Percentiles rank a stretch among this genome's conserved stretches.
Conservation (phyloP, 257 asterid genomes). For the Parsonsia alboflavescens region DNA sequence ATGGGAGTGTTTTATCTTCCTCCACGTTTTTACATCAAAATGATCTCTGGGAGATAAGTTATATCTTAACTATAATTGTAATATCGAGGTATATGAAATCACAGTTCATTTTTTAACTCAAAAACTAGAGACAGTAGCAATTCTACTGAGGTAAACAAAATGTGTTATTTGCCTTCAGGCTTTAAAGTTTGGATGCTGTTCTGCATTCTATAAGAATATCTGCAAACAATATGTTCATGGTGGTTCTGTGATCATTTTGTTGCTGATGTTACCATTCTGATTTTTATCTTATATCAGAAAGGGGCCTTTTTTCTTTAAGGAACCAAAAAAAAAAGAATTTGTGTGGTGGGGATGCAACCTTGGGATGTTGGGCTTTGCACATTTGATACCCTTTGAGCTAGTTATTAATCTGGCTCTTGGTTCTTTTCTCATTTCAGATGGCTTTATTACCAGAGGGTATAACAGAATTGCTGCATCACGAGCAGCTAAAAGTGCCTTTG, state of each 20-base stretch:
- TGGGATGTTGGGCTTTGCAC: background rate
- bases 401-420: background rate
- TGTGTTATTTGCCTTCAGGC: background rate
- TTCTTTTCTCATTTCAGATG: conserved; percentile 50
- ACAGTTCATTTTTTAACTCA: background rate
- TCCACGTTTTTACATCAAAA: background rate
- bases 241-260: background rate
- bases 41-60: conserved; percentile 2
- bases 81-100: background rate
- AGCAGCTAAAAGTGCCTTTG: conserved; percentile 64
- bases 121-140: background rate
- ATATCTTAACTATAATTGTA: background rate
- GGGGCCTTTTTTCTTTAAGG: background rate
- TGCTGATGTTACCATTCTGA: background rate
- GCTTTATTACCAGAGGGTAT: conserved; percentile 92
- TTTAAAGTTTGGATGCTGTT: background rate
- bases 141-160: background rate
- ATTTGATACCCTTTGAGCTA: background rate
- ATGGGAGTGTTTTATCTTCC: background rate
- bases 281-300: background rate
- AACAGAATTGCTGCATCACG: conserved; percentile 74
- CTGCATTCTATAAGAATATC: background rate
- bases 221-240: background rate
- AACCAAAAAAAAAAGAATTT: no score
- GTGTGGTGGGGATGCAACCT: background rate